Evolutionary conservation across 2,329 filamentous ascomycete genomes (phyloP), one percentile per base, ranked within the genome.

Genomic region (Stachybotrys elegans): DNA sequence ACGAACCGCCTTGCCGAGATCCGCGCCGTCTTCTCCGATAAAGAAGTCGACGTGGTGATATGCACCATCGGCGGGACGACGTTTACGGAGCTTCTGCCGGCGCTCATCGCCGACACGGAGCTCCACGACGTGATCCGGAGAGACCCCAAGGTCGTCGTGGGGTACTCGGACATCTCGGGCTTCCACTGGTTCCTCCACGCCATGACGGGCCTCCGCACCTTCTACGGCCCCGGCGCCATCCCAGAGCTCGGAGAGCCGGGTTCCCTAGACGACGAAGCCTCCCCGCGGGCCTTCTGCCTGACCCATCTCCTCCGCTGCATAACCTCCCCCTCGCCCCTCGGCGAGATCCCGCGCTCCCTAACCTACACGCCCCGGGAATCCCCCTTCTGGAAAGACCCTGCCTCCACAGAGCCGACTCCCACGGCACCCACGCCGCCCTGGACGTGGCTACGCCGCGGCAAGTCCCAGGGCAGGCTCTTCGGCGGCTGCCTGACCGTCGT

Each of bases 171-270:
- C 44, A 70, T 70, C 42, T 67, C 65, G 1, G 58, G 61, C 23
- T 44, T 71, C 27, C 68, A 71, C 52, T 71, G 69, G 68, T 62
- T 65, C 40, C 51, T 71, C 25, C 47, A 66, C 46, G 60, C 59
- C 1, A 21, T 57, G 11, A 57, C 63, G 1, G 68, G 69, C 1
- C 53, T 71, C 27, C 64, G 67, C 32, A 70, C 68, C 5, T 71
- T 71, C 42, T 71, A 71, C 51, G 69, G 69, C 0, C 69, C 69
- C 3, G 58, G 62, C 4, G 53, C 61, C 2, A 58, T 70, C 38
- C 55, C 65, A 2, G 67, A 71, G 47, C 63, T 71, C 1, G 65
- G 65, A 22, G 63, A 61, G 23, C 39, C 51, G 1, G 48, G 42
- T 9, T 48, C 56, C 0, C 27, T 46, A 6, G 48, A 54, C 3